These are phyloP conservation scores for Barnettozyma hawaiiensis DNA, from an alignment of 1,139 yeast species.

Conservation along the genomic window DNA sequence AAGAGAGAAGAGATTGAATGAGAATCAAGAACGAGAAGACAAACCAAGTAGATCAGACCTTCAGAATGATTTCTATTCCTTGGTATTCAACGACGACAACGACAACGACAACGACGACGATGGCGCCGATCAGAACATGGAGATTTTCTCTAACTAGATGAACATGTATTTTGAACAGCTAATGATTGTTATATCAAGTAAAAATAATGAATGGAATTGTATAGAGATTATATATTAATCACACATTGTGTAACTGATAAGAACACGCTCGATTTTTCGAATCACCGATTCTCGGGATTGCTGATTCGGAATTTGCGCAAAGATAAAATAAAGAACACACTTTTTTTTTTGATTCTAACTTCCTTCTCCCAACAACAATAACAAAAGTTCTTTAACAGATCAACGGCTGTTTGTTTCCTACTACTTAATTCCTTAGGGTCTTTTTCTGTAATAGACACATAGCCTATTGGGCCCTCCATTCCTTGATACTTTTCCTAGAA, in stretches of 20 bases:
- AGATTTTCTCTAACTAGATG: too few species aligned
- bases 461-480: neutral
- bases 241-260: neutral
- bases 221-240: neutral
- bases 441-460: neutral
- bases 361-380: neutral
- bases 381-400: neutral
- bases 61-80: conserved; percentile 31
- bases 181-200: too few species aligned
- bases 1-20: neutral
- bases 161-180: neutral
- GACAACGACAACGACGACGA: too few species aligned
- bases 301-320: too few species aligned
- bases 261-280: neutral
- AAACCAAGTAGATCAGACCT: neutral
- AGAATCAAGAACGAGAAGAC: neutral
- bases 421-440: neutral
- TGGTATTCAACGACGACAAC: conserved; percentile 36
- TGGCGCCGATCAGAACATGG: conserved; percentile 9
- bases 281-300: neutral
- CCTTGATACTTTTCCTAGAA: conserved; percentile 3
- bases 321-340: too few species aligned
- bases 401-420: neutral
- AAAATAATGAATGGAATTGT: neutral
- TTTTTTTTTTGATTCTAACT: neutral